phyloP scores from a whole-genome alignment of 169 alveolate genomes.

The Eimeria necatrix region DNA sequence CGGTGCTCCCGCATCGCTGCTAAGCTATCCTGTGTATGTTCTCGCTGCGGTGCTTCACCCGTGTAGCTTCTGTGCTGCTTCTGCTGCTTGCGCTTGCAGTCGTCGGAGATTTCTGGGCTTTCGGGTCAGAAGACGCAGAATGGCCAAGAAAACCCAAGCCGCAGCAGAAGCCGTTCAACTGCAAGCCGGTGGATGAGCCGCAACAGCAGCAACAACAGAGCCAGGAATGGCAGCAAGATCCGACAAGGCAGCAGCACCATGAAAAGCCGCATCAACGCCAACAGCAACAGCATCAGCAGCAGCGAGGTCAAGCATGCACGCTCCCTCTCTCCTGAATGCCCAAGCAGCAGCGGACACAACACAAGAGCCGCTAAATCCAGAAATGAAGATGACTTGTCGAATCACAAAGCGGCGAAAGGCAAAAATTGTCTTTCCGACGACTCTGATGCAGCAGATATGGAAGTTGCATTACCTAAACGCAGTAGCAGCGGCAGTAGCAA shows the following conservation, averaged over 20 bases:
- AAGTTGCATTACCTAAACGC: too few relatives aligned
- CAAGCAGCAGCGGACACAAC: too few relatives aligned
- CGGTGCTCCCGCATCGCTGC: not conserved
- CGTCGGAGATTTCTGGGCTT: not conserved
- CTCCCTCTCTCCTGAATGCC: too few relatives aligned
- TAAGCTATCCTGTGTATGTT: not conserved
- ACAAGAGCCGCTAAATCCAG: too few relatives aligned
- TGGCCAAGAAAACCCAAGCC: not conserved
- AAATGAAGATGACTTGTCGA: too few relatives aligned
- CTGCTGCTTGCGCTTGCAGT: not conserved
- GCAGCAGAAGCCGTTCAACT: not conserved
- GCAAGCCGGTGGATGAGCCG: not conserved
- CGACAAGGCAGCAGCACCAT: not conserved
- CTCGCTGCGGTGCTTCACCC: too few relatives aligned
- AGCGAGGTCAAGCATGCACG: not conserved
- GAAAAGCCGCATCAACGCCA: not conserved
- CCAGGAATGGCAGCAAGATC: not conserved
- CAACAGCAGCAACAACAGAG: not conserved
- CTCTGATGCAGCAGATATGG: too few relatives aligned
- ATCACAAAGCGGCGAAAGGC: too few relatives aligned
- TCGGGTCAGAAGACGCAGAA: not conserved
- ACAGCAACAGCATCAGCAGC: conserved; percentile 32
- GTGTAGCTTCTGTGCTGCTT: not conserved
- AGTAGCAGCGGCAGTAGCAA: not conserved
- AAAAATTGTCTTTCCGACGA: too few relatives aligned